Percentiles rank a stretch among this genome's conserved stretches.
Conservation (phyloP, 192 early-diverging fungal species). For the Coemansia sp. region DNA sequence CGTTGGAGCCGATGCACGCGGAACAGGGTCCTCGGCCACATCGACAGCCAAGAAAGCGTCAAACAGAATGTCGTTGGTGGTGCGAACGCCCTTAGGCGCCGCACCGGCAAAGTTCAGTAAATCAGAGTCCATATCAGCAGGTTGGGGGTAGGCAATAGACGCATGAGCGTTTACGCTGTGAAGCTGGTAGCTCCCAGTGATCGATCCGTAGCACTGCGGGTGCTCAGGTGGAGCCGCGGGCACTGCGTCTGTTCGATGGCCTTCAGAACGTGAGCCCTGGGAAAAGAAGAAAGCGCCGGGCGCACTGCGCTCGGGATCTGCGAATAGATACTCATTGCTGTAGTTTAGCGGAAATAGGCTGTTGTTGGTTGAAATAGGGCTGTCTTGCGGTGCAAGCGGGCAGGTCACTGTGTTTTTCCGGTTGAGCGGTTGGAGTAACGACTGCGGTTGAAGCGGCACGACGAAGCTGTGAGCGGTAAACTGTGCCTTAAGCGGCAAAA, state of each 20-base stretch:
- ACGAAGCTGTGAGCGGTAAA: neutral
- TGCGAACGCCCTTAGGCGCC: neutral
- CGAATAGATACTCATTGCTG: conserved; percentile 6
- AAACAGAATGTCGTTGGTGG: conserved; percentile 15
- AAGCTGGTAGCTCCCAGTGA: neutral
- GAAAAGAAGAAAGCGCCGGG: conserved; percentile 47
- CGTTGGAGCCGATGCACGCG: neutral
- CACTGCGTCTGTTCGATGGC: conserved; percentile 25
- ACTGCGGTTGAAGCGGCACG: conserved; percentile 4
- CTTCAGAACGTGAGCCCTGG: conserved; percentile 44
- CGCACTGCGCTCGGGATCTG: neutral
- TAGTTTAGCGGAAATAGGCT: neutral
- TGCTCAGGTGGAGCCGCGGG: neutral
- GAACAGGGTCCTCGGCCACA: neutral
- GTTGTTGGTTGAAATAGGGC: neutral
- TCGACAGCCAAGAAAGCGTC: conserved; percentile 17
- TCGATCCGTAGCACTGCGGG: conserved; percentile 1
- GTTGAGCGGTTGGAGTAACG: conserved; percentile 6
- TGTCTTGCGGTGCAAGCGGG: neutral
- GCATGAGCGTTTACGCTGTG: conserved; percentile 23
- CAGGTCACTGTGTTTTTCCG: conserved; percentile 6
- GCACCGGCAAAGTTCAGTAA: conserved; percentile 21
- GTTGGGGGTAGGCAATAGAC: neutral
- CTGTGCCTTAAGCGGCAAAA: neutral
- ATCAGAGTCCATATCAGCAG: conserved; percentile 44